Conservation (phyloP, 345 rosid species). For the Hypericum perforatum region DNA sequence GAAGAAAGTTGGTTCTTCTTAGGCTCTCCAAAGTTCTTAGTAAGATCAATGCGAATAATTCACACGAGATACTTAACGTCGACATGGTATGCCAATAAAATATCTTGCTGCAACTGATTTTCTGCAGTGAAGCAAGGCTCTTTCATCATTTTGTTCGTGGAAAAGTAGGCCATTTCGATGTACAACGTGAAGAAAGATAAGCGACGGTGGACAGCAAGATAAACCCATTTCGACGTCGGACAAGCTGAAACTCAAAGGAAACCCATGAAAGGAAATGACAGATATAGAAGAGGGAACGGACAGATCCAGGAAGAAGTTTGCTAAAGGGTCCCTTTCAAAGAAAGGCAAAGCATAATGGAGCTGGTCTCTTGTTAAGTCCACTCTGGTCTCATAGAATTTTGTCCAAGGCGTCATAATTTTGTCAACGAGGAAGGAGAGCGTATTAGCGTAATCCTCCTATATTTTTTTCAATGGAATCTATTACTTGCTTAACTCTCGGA, state of each 20-base stretch:
- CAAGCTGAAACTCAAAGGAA: constrained; percentile 42
- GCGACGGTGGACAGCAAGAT: constrained; percentile 30
- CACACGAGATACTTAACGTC: constrained; percentile 74
- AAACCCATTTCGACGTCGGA: constrained; percentile 24
- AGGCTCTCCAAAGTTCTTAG: constrained; percentile 80
- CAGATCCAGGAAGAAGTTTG: constrained; percentile 27
- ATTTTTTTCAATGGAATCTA: no score
- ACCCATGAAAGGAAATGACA: constrained; percentile 17
- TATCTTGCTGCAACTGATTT: constrained; percentile 5
- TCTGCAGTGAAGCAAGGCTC: neutral
- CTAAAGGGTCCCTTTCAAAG: constrained; percentile 24
- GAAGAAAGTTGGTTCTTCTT: constrained; percentile 80
- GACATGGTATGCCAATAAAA: constrained; percentile 42
- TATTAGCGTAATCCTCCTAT: no score
- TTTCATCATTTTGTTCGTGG: constrained; percentile 2
- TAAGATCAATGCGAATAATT: constrained; percentile 69
- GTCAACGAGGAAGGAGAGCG: no score
- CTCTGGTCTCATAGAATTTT: no score
- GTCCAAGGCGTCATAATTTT: no score
- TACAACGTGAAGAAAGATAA: constrained; percentile 76
- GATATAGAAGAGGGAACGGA: no score
- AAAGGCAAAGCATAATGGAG: constrained; percentile 28
- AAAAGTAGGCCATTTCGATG: constrained; percentile 56
- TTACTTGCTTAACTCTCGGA: no score
- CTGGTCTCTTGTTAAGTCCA: neutral